phyloP scores from a whole-genome alignment of 148 eudicot genomes.

The Pharnaceum exiguum region DNA sequence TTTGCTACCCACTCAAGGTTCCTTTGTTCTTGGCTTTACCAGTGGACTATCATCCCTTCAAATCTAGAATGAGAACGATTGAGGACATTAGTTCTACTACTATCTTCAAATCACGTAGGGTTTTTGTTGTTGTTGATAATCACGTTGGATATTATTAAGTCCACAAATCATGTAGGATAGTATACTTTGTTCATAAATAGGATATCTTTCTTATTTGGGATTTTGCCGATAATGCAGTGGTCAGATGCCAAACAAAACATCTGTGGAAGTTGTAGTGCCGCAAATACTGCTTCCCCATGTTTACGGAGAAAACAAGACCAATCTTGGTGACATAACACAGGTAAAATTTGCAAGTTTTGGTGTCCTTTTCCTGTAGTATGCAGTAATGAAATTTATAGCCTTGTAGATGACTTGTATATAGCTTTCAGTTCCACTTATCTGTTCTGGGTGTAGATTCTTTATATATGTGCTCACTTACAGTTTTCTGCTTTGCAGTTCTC shows the following conservation, averaged over 20 bases:
- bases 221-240: slow-evolving; percentile 25
- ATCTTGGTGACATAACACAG: slow-evolving; percentile 40
- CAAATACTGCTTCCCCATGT: slow-evolving; percentile 33
- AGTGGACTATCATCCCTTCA: too few species aligned
- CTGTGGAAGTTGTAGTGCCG: slow-evolving; percentile 46
- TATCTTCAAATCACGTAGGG: too few species aligned
- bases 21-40: too few species aligned
- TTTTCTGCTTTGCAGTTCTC: slow-evolving; percentile 33
- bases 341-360: slow-evolving; percentile 19
- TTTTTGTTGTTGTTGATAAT: too few species aligned
- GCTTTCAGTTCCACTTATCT: neutral
- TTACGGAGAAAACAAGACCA: slow-evolving; percentile 44
- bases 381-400: neutral
- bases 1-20: too few species aligned
- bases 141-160: too few species aligned
- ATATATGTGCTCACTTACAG: neutral
- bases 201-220: neutral
- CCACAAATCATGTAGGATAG: too few species aligned
- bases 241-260: slow-evolving; percentile 18
- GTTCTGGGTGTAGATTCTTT: neutral
- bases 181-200: too few species aligned
- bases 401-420: neutral
- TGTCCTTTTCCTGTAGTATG: neutral
- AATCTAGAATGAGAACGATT: too few species aligned
- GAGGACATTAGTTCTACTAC: too few species aligned